Conservation (phyloP, 2,329 filamentous ascomycete species). For the Phialophora tarda region DNA sequence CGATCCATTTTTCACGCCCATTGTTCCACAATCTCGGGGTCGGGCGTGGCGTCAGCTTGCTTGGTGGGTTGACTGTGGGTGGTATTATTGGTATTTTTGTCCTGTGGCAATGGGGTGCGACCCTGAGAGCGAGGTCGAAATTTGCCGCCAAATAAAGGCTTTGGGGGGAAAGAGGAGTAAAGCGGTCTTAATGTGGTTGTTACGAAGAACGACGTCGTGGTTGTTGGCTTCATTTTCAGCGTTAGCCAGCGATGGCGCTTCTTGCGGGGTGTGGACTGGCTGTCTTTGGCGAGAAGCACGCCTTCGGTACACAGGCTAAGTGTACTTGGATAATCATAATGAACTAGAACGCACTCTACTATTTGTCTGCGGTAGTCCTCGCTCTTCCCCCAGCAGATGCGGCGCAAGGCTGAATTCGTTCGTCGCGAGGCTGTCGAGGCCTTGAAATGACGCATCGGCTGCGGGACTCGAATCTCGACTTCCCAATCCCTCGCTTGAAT, state of each 20-base stretch:
- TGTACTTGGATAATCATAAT: not conserved
- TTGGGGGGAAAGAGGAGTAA: not conserved
- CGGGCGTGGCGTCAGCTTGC: conserved; percentile 44
- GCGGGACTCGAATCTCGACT: conserved; percentile 9
- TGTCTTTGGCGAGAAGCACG: not conserved
- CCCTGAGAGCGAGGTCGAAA: conserved; percentile 44
- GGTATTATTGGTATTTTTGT: conserved; percentile 46
- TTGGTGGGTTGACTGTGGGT: conserved; percentile 47
- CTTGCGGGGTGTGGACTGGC: not conserved
- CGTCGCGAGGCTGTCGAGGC: too few species aligned
- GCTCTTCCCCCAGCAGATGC: not conserved
- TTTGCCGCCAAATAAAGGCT: conserved; percentile 41
- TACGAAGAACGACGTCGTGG: not conserved
- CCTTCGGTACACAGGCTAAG: not conserved
- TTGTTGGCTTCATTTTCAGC: not conserved
- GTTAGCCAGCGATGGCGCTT: conserved; percentile 16
- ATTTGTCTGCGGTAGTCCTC: not conserved
- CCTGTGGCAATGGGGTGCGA: conserved; percentile 44
- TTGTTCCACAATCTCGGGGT: conserved; percentile 46
- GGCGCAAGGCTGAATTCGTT: not conserved
- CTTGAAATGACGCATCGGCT: not conserved
- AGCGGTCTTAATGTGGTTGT: not conserved
- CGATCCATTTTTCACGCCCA: conserved; percentile 46
- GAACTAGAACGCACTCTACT: not conserved
- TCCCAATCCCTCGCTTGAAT: not conserved